These are phyloP conservation scores for Eleusine coracana DNA, from an alignment of 176 grass and related monocot species.

Conservation along the genomic window DNA sequence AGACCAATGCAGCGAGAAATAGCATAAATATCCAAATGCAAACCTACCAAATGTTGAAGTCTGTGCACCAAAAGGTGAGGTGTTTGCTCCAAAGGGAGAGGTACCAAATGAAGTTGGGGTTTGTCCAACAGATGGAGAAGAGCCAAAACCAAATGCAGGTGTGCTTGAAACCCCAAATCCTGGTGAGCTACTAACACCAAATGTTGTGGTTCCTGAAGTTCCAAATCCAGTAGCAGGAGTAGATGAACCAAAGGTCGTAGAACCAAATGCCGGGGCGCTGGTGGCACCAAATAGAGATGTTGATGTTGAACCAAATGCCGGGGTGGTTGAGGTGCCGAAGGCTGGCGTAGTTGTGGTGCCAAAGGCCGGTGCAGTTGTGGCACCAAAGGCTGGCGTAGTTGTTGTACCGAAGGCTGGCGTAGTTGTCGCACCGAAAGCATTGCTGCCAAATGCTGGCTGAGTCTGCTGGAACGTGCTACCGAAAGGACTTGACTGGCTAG, in stretches of 20 bases:
- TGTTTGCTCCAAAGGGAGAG: constrained; percentile 68
- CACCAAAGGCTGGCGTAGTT: constrained; percentile 57
- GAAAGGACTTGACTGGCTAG: constrained; percentile 78
- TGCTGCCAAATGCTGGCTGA: constrained; percentile 76
- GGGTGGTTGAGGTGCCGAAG: constrained; percentile 10
- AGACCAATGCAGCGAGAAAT: constrained; percentile 11
- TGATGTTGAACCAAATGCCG: constrained; percentile 65
- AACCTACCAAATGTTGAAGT: constrained; percentile 79
- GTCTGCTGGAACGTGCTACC: constrained; percentile 79
- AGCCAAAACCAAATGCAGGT: constrained; percentile 82
- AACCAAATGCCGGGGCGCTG: constrained; percentile 65
- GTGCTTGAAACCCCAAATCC: constrained; percentile 64
- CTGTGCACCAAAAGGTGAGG: constrained; percentile 75
- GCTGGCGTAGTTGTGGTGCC: constrained; percentile 2
- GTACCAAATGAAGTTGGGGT: constrained; percentile 60
- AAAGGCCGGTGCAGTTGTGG: constrained; percentile 37
- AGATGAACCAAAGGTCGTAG: constrained; percentile 64
- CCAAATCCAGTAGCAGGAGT: constrained; percentile 60
- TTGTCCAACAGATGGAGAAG: constrained; percentile 72
- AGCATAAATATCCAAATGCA: constrained; percentile 25
- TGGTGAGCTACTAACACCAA: constrained; percentile 59
- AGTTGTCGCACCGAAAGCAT: constrained; percentile 61
- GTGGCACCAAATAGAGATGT: constrained; percentile 66
- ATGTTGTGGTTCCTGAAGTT: constrained; percentile 59
- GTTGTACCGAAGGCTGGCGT: neutral